phyloP scores from a whole-genome alignment of 1,139 yeast species.

The Kurtzmaniella quercitrusa region DNA sequence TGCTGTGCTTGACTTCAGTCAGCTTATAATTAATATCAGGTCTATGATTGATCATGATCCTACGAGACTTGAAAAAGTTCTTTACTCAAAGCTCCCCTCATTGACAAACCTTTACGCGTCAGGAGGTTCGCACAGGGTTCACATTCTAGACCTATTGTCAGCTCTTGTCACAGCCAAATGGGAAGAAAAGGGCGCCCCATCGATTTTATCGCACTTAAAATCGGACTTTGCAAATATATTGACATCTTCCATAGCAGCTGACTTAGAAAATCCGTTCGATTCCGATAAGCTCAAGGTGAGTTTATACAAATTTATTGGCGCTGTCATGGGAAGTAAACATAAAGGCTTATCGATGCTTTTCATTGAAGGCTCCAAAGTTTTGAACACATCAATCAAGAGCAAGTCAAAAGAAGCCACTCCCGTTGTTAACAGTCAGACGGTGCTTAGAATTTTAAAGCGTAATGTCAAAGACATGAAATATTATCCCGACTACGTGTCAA shows the following conservation, averaged over 20 bases:
- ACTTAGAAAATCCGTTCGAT: constrained; percentile 58
- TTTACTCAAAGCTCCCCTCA: constrained; percentile 54
- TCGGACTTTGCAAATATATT: constrained; percentile 56
- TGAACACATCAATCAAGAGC: not conserved
- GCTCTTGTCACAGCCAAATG: constrained; percentile 61
- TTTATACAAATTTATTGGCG: constrained; percentile 69
- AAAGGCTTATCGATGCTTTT: constrained; percentile 82
- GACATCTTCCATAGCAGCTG: constrained; percentile 54
- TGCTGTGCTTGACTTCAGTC: constrained; percentile 38
- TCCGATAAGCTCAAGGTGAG: constrained; percentile 53
- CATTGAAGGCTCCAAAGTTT: constrained; percentile 65
- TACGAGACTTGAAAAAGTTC: constrained; percentile 59
- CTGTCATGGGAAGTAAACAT: constrained; percentile 74
- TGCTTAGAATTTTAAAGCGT: constrained; percentile 43
- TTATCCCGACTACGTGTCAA: constrained; percentile 55
- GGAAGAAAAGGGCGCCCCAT: constrained; percentile 58
- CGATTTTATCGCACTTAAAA: constrained; percentile 78
- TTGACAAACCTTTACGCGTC: constrained; percentile 59
- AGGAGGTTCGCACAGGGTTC: constrained; percentile 44
- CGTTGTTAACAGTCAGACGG: constrained; percentile 7
- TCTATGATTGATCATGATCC: constrained; percentile 45
- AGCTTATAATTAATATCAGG: constrained; percentile 51
- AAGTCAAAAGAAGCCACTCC: constrained; percentile 14
- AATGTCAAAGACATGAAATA: constrained; percentile 49
- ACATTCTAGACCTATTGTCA: constrained; percentile 56